Evolutionary conservation across 441 rosid genomes (phyloP).

Genomic region (Cnidoscolus chayamansa): DNA sequence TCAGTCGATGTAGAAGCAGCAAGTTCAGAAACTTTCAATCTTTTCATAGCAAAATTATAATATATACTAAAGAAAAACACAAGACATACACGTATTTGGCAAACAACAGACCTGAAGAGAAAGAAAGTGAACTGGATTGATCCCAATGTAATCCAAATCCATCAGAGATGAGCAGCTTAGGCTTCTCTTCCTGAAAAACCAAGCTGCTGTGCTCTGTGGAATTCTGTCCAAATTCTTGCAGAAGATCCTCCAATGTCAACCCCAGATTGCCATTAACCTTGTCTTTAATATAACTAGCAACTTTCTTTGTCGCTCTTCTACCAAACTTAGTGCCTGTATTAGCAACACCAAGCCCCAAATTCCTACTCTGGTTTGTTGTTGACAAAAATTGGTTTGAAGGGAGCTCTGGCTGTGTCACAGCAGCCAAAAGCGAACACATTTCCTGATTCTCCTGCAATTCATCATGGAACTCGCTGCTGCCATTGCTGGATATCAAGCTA

Average conservation of each 20-base stretch:
- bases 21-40: too few relatives aligned
- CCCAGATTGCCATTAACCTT: slow-evolving; percentile 19
- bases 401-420: slow-evolving; percentile 48
- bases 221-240: slow-evolving; percentile 38
- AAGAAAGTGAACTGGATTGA: slow-evolving; percentile 24
- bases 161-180: slow-evolving; percentile 14
- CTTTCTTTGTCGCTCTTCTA: slow-evolving; percentile 16
- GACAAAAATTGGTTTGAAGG: slow-evolving; percentile 60
- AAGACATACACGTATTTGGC: too few relatives aligned
- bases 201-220: slow-evolving; percentile 29
- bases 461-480: slow-evolving; percentile 25
- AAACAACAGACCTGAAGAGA: slow-evolving; percentile 33
- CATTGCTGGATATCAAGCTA: background rate
- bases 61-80: background rate
- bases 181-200: slow-evolving; percentile 29
- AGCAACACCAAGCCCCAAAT: slow-evolving; percentile 20
- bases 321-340: slow-evolving; percentile 26
- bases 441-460: slow-evolving; percentile 30
- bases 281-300: slow-evolving; percentile 2
- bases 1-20: too few relatives aligned
- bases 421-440: slow-evolving; percentile 30
- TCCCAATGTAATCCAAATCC: slow-evolving; percentile 29
- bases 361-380: slow-evolving; percentile 26
- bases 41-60: background rate
- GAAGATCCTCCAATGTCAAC: slow-evolving; percentile 44